Conservation (phyloP, 441 rosid genomes). For the Viola pubescens region DNA sequence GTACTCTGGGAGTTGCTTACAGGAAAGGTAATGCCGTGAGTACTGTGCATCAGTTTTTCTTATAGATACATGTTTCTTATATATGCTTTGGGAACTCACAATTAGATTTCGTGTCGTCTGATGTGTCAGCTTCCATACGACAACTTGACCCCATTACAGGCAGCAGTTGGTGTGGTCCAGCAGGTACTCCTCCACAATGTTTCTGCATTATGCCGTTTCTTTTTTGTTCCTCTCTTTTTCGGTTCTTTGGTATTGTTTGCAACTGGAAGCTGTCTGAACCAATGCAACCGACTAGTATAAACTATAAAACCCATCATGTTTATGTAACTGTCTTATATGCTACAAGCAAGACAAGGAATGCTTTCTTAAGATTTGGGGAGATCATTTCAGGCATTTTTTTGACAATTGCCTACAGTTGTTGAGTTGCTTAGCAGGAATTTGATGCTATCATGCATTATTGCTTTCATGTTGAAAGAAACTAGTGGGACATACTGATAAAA, state of each 20-base stretch:
- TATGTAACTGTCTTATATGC: too few relatives aligned
- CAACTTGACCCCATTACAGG: slow-evolving; percentile 56
- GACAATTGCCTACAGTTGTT: neutral
- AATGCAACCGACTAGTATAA: too few relatives aligned
- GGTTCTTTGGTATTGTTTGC: neutral
- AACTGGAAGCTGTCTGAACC: neutral
- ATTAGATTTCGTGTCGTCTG: neutral
- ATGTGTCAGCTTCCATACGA: slow-evolving; percentile 53
- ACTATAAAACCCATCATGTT: too few relatives aligned
- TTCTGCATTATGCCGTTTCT: neutral
- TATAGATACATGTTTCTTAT: neutral
- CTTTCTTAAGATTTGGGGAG: neutral
- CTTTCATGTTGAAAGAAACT: neutral
- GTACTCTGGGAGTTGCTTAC: slow-evolving; percentile 71
- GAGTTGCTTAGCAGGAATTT: neutral
- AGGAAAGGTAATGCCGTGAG: slow-evolving; percentile 41
- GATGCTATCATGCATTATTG: neutral
- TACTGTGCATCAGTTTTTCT: neutral
- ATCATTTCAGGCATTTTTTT: neutral
- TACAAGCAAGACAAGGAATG: neutral
- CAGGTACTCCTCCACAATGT: slow-evolving; percentile 31
- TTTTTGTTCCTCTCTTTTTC: neutral
- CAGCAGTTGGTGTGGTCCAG: slow-evolving; percentile 60
- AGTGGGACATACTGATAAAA: neutral
- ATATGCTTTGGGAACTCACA: neutral